phyloP scores from a whole-genome alignment of 768 basidiomycete genomes.

The Atractiella rhizophila region DNA sequence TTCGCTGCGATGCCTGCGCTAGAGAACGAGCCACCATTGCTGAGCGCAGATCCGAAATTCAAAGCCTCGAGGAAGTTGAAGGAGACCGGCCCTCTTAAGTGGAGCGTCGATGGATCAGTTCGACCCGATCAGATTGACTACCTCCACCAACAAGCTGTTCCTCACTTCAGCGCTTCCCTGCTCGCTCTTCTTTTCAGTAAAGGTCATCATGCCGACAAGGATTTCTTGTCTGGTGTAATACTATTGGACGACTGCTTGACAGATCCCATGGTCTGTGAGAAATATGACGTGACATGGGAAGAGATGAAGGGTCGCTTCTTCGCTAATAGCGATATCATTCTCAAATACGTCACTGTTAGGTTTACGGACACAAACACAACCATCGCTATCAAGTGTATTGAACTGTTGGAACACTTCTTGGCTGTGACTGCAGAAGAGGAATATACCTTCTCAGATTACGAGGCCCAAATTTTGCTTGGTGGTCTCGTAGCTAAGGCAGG shows the following conservation, averaged over 20 bases:
- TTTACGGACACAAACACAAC: slow-evolving; percentile 77
- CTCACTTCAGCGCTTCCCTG: slow-evolving; percentile 48
- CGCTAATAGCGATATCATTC: slow-evolving; percentile 65
- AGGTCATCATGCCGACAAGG: slow-evolving; percentile 84
- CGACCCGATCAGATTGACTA: slow-evolving; percentile 66
- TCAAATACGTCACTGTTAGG: slow-evolving; percentile 83
- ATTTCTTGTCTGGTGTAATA: slow-evolving; percentile 53
- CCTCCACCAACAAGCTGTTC: slow-evolving; percentile 76
- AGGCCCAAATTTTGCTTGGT: slow-evolving; percentile 67
- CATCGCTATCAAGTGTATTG: slow-evolving; percentile 60
- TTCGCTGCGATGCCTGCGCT: slow-evolving; percentile 18
- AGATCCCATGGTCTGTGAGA: slow-evolving; percentile 26
- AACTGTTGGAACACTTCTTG: slow-evolving; percentile 54
- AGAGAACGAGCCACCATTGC: slow-evolving; percentile 20
- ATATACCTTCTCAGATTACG: slow-evolving; percentile 58
- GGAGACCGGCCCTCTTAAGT: slow-evolving; percentile 15
- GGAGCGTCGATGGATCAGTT: slow-evolving; percentile 25
- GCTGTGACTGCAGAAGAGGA: slow-evolving; percentile 44
- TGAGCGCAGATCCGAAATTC: slow-evolving; percentile 11
- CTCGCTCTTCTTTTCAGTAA: slow-evolving; percentile 63
- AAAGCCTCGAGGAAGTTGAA: slow-evolving; percentile 11
- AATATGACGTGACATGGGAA: slow-evolving; percentile 26
- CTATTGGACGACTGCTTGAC: slow-evolving; percentile 41
- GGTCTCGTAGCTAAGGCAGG: slow-evolving; percentile 66
- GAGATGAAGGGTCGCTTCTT: slow-evolving; percentile 40